Evolutionary conservation across 192 early-diverging fungal genomes (phyloP), one percentile per base, ranked within the genome.

Genomic region (Spinellus fusiger): DNA sequence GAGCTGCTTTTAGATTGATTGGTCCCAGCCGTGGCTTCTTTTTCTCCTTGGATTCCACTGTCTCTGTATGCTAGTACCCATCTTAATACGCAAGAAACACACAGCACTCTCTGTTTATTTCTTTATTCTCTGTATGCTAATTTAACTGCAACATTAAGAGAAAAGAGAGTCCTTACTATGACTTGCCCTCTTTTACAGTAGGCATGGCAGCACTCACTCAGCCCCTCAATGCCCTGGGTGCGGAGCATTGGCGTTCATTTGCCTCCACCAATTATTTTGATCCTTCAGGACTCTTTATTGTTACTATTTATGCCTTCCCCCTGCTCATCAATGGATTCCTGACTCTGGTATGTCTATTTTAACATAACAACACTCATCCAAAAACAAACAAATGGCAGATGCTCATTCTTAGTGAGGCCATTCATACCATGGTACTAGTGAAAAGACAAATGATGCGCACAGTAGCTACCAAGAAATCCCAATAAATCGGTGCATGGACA

Each of bases 231-330:
- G 34, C 50, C 4, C 37, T 77, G 37, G 70, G 60, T 26, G 38
- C 48, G 8, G 56, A 61, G 6, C 65, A 80, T 34, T 80, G 79
- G 79, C 38, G 64, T 13, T 18, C 31, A 0, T 80, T 80, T 63
- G 69, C 79, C 13, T 63, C 72, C 4, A 70, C 74, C n/a, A 71
- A 77, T 51, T 80, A 80, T 44, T 80, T 80, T 63, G 79, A 80
- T 26, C 32, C 54, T 0, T 66, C 65, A 6, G 79, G 79, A 18
- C 53, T 80, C 27, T 80, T 80, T 60, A 60, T 67, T 2, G 61
- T 71, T 9, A 49, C 67, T 26, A 66, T 77, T 3, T 80, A 77
- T 57, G 66, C 79, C 0, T 55, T 66, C 9, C 79, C 79, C 0
- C 56, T 73, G 18, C 52, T 80, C 20, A 40, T 54, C 13, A 80